Base-by-base conservation (phyloP, 768 basidiomycete genomes). In the Hirschioporus abietinus region DNA sequence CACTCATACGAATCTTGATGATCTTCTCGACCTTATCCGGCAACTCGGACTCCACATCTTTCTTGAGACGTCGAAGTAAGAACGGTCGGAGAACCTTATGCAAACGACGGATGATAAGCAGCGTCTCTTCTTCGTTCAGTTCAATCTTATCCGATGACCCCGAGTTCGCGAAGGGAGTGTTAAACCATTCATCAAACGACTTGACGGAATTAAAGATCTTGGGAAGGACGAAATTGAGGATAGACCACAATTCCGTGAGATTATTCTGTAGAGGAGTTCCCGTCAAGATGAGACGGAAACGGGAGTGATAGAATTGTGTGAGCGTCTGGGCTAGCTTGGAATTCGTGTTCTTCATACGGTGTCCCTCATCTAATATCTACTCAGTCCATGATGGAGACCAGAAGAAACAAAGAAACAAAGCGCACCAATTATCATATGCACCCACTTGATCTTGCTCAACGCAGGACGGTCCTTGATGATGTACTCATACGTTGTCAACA, bases 151-250 rank as follows among this genome's bases (percentile, higher is more conserved):
- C 97, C 9, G 92, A 91, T 0, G 93, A 92, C 34, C 96, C 96
- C n/a, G 95, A 94, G 77, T 94, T 98, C 67, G 97, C 96, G 71
- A 99, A 99, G 0, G 97, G 97, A 1, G 96, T 97, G 80, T 98
- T 99, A 84, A 99, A 99, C 97, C 97, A 99, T 74, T 99, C 97
- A 72, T 99, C 97, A 76, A 99, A 99, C 24, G 95, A 96, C 76
- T 98, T 96, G 68, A 97, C 95, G 0, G 96, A 99, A 80, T 98
- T 99, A 84, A 99, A 99, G 74, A 99, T 88, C 78, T 93, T 95
- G 17, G 94, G 94, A 6, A 95, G 83, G 35, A 91, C 95, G 74
- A 98, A 98, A 76, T 98, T 98, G 74, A 98, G 89, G 60, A 97
- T 82, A 0, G 96, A 86, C 95, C 96, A 97, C 58, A 98, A 79